Base-by-base conservation (phyloP, 163 green algal genomes). In the Chlorella variabilis region DNA sequence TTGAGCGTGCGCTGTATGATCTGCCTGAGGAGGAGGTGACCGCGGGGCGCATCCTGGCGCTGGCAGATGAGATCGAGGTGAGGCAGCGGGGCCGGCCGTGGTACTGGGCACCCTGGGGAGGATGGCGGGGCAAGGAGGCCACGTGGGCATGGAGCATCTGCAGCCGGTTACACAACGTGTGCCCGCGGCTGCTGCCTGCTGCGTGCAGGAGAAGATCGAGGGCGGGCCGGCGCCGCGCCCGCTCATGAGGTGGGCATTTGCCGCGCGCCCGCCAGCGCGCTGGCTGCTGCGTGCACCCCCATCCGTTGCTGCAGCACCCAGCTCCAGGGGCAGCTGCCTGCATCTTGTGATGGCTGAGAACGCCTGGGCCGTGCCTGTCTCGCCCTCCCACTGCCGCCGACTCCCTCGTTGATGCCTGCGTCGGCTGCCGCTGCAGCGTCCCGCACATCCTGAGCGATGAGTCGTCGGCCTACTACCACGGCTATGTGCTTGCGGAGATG, bases 1-100 rank as follows among this genome's bases (percentile, higher is more conserved):
- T 97, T 86, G 93, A 97, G 79, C 94, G 94, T 86, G 90, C 90
- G 29, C 83, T 95, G 77, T 97, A 97, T 78, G 91, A 95, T 77
- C 75, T 97, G 83, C 80, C 88, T 0, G 93, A 96, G 61, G 90
- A 91, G 1, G 78, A 93, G 63, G 70, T 97, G 48, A 97, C 84
- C 0, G 42, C 85, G 5, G 91, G 94, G 51, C 83, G 86, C 17
- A 73, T 97, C 29, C 54, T 89, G 73, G 65, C 78, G 7, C 85
- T 97, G 69, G 93, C 93, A 4, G 92, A 94, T 71, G 74, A 90
- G 42, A 76, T 93, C 11, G 92, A 96, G 84, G 34, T 45, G 29
- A 70, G 86, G 94, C 45, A 33, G 54, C 45, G 15, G 45, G 11
- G 15, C 11, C n/a, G 80, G 89, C 65, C 81, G 85, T 17, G 85